A percentile compares a stretch with the other conserved stretches of the same genome.
These are phyloP conservation scores for Monosporascus cannonballus DNA, from an alignment of 2,329 filamentous ascomycete genomes.

Conservation along the genomic window DNA sequence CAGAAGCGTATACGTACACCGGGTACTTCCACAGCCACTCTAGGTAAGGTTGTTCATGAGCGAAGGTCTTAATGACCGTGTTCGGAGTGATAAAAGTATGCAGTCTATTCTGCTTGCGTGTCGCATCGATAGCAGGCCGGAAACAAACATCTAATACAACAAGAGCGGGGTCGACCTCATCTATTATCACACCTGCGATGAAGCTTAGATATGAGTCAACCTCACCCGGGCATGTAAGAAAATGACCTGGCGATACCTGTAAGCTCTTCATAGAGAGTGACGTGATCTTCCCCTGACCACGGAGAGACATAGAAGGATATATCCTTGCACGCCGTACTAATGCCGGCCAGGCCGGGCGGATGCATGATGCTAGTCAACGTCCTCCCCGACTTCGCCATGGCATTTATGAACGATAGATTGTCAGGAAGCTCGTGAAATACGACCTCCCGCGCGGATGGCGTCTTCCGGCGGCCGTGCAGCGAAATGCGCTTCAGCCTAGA, in stretches of 20 bases:
- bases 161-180: slow-evolving; percentile 13
- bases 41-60: slow-evolving; percentile 6
- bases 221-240: no score
- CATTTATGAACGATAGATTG: slow-evolving; percentile 1
- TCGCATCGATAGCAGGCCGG: slow-evolving; percentile 12
- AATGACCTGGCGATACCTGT: no score
- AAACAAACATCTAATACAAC: slow-evolving; percentile 12
- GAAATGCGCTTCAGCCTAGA: slow-evolving; percentile 8
- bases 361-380: slow-evolving; percentile 10
- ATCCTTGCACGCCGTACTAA: not conserved
- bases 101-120: slow-evolving; percentile 3
- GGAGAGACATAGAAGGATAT: not conserved
- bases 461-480: slow-evolving; percentile 9
- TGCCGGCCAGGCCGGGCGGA: slow-evolving; percentile 11
- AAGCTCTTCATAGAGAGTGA: not conserved
- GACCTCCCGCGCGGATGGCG: slow-evolving; percentile 12
- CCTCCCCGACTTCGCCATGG: slow-evolving; percentile 10
- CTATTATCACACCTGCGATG: slow-evolving; percentile 7
- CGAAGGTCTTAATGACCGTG: slow-evolving; percentile 5
- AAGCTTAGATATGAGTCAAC: not conserved
- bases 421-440: slow-evolving; percentile 13
- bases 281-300: not conserved
- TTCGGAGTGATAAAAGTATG: slow-evolving; percentile 11
- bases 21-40: slow-evolving; percentile 17
- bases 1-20: no score